Conservation (phyloP, 441 rosid genomes). For the Erodium texanum region DNA sequence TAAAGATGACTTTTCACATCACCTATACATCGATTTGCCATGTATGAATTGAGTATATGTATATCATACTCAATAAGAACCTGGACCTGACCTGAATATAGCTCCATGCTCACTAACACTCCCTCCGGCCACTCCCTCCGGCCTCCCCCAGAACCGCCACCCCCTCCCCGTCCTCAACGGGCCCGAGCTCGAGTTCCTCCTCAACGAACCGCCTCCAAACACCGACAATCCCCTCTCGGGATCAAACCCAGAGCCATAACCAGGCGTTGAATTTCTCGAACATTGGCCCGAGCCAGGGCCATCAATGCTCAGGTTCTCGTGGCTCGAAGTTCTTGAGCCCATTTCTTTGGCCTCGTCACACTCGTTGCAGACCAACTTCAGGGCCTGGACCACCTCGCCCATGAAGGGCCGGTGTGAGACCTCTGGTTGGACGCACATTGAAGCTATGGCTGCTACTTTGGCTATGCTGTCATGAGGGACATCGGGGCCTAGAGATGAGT, state of each 20-base stretch:
- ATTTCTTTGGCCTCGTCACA: constrained; percentile 68
- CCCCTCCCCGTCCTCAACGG: constrained; percentile 47
- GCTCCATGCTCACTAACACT: constrained; percentile 60
- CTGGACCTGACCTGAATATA: constrained; percentile 38
- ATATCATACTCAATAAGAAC: constrained; percentile 27
- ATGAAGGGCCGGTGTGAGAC: constrained; percentile 93
- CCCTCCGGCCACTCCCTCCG: constrained; percentile 53
- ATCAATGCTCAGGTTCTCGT: constrained; percentile 41
- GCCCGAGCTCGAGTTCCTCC: constrained; percentile 70
- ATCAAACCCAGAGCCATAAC: constrained; percentile 11
- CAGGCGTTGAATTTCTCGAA: constrained; percentile 1
- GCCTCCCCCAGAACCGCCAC: constrained; percentile 52
- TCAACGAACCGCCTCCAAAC: constrained; percentile 42
- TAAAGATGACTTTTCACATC: neutral
- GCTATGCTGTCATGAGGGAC: constrained; percentile 70
- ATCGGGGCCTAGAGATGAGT: constrained; percentile 53
- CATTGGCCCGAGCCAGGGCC: too few relatives aligned
- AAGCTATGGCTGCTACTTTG: constrained; percentile 90
- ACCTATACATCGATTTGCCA: neutral
- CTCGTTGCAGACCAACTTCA: constrained; percentile 81
- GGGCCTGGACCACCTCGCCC: constrained; percentile 97
- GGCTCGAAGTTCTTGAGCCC: constrained; percentile 47
- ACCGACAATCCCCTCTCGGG: constrained; percentile 54
- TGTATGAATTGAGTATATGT: too few relatives aligned
- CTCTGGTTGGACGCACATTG: constrained; percentile 91